Percentiles rank a stretch among this genome's conserved stretches.
phyloP scores from a whole-genome alignment of 305 asterid species.

The Fraxinus angustifolia region DNA sequence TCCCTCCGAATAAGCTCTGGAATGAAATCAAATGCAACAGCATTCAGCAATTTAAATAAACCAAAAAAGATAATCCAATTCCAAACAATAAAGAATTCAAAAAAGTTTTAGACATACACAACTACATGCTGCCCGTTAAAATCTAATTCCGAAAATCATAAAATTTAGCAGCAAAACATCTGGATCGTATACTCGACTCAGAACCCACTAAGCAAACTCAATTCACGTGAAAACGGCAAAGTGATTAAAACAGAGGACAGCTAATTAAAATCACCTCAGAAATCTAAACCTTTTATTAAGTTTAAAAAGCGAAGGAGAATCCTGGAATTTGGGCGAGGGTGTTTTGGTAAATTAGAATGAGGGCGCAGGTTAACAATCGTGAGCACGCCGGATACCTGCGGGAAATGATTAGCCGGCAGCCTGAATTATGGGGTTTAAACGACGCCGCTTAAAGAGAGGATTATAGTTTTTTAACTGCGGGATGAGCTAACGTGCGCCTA shows the following conservation, averaged over 20 bases:
- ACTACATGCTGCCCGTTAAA: background rate
- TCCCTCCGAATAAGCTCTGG: constrained; percentile 32
- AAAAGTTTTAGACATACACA: background rate
- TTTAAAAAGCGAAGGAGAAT: constrained; percentile 25
- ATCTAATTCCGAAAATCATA: constrained; percentile 3
- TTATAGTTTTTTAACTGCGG: background rate
- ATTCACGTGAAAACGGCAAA: constrained; percentile 20
- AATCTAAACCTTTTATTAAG: constrained; percentile 37
- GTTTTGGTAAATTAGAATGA: constrained; percentile 34
- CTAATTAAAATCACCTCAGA: constrained; percentile 20
- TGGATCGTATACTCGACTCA: constrained; percentile 42
- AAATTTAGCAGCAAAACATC: constrained; percentile 8
- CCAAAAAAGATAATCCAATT: background rate
- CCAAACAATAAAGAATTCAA: background rate
- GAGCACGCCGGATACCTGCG: constrained; percentile 32
- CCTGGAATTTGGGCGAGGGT: constrained; percentile 36
- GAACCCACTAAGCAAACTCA: constrained; percentile 22
- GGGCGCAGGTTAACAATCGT: constrained; percentile 29
- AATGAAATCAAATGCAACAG: constrained; percentile 9
- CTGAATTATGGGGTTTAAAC: constrained; percentile 49
- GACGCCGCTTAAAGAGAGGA: constrained; percentile 32
- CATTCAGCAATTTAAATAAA: constrained; percentile 24
- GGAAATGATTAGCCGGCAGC: constrained; percentile 48
- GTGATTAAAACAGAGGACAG: constrained; percentile 21
- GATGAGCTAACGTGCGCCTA: background rate